Evolutionary conservation across 768 basidiomycete genomes (phyloP).

Genomic region (Pisolithus orientalis): DNA sequence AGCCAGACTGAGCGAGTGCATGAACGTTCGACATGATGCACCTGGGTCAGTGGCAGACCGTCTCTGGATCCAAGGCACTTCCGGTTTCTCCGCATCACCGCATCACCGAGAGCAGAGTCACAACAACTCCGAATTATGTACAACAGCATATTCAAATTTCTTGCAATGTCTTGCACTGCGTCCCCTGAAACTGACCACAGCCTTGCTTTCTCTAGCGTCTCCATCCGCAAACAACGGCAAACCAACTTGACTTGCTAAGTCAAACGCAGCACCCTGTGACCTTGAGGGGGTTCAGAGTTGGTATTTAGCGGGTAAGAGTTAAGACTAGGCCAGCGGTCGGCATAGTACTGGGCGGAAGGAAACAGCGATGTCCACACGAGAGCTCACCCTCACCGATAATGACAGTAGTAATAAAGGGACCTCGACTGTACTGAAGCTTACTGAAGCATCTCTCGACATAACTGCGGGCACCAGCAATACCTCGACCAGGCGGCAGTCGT

Average conservation of each 20-base stretch:
- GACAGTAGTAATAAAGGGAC: slow-evolving; percentile 1
- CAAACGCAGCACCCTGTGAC: too few species aligned
- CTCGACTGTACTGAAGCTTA: slow-evolving; percentile 20
- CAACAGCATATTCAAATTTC: too few species aligned
- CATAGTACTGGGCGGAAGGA: neutral
- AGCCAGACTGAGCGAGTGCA: slow-evolving; percentile 62
- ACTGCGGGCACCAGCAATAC: slow-evolving; percentile 6
- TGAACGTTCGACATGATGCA: slow-evolving; percentile 46
- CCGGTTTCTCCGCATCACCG: too few species aligned
- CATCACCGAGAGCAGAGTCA: too few species aligned
- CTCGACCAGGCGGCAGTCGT: slow-evolving; percentile 5
- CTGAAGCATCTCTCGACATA: slow-evolving; percentile 18
- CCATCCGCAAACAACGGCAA: neutral
- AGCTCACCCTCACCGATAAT: slow-evolving; percentile 14
- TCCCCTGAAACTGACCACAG: too few species aligned
- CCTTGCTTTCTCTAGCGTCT: neutral
- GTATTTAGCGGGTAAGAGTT: too few species aligned
- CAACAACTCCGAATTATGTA: too few species aligned
- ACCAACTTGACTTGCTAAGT: too few species aligned
- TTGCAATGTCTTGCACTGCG: too few species aligned
- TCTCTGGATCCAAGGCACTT: neutral
- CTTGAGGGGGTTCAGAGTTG: too few species aligned
- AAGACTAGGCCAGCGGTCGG: neutral
- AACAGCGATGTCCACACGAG: slow-evolving; percentile 12
- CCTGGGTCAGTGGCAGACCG: neutral